Percentiles rank a stretch among this genome's conserved stretches.
Evolutionary conservation across 495 filamentous ascomycete species (phyloP).

Genomic region (Penicillium roqueforti): DNA sequence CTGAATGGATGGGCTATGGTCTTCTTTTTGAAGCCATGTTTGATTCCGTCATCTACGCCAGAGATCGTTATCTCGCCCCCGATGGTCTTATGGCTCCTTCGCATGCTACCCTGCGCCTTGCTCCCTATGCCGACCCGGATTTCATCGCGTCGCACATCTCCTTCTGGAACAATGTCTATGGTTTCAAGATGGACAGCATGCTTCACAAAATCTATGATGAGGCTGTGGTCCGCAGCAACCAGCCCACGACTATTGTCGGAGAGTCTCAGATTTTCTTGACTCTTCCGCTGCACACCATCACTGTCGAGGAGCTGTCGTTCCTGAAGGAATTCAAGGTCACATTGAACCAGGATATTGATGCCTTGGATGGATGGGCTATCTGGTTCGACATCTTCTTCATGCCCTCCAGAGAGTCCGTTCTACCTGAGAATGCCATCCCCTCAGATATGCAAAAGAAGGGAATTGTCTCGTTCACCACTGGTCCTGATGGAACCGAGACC

Average conservation of each 20-base stretch:
- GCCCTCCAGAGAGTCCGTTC: constrained; percentile 39
- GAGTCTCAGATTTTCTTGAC: constrained; percentile 50
- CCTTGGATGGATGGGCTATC: constrained; percentile 56
- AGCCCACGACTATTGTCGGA: constrained; percentile 40
- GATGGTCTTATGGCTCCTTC: constrained; percentile 85
- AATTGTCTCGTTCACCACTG: constrained; percentile 51
- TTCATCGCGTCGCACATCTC: constrained; percentile 60
- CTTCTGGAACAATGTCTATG: constrained; percentile 68
- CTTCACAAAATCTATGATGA: constrained; percentile 56
- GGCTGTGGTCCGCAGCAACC: constrained; percentile 49
- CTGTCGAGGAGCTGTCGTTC: constrained; percentile 55
- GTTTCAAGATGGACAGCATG: constrained; percentile 56
- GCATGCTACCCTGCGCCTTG: constrained; percentile 80
- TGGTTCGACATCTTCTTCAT: constrained; percentile 67
- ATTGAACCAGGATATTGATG: constrained; percentile 50
- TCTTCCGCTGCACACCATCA: constrained; percentile 54
- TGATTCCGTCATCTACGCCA: constrained; percentile 84
- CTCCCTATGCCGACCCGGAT: constrained; percentile 80
- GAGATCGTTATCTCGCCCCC: constrained; percentile 75
- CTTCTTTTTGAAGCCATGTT: constrained; percentile 94
- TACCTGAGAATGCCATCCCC: constrained; percentile 42
- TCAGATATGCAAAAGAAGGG: constrained; percentile 46
- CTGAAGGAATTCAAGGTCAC: constrained; percentile 51
- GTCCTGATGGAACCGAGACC: constrained; percentile 48
- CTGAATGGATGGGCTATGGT: constrained; percentile 97